phyloP scores from a whole-genome alignment of 306 rosid genomes.

The Carpinus fangiana region DNA sequence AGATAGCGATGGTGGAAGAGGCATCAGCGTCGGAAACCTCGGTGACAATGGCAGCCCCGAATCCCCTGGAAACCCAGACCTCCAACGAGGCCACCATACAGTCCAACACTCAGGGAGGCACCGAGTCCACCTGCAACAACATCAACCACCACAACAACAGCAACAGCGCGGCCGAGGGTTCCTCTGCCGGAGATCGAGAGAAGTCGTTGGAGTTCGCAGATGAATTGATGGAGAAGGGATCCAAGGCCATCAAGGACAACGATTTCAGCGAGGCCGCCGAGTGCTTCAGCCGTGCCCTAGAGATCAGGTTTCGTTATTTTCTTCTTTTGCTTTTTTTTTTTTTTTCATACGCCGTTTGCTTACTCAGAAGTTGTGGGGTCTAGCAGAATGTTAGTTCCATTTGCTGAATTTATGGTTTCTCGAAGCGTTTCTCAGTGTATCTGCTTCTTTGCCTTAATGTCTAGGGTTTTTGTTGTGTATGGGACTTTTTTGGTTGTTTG shows the following conservation, averaged over 20 bases:
- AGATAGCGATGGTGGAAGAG: constrained; percentile 58
- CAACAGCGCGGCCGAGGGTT: constrained; percentile 31
- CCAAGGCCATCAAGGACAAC: constrained; percentile 59
- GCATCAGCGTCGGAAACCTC: constrained; percentile 54
- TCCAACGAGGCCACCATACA: constrained; percentile 46
- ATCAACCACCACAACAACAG: background rate
- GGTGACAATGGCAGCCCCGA: constrained; percentile 31
- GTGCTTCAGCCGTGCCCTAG: constrained; percentile 89
- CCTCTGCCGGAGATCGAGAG: constrained; percentile 43
- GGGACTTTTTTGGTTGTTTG: background rate
- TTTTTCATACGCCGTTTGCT: background rate
- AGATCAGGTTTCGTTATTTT: constrained; percentile 67
- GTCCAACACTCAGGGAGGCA: constrained; percentile 34
- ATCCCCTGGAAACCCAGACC: constrained; percentile 31
- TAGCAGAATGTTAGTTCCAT: background rate
- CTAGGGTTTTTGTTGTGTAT: background rate
- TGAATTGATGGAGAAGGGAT: constrained; percentile 70
- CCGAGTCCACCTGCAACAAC: constrained; percentile 51
- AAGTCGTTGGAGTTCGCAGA: constrained; percentile 55
- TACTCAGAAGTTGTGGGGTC: background rate
- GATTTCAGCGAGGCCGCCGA: constrained; percentile 80
- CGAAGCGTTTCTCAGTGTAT: background rate
- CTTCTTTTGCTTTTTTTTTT: background rate
- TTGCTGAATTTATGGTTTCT: background rate
- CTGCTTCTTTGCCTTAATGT: background rate